phyloP scores from a whole-genome alignment of 495 filamentous ascomycete species.

The Aspergillus sparsus region DNA sequence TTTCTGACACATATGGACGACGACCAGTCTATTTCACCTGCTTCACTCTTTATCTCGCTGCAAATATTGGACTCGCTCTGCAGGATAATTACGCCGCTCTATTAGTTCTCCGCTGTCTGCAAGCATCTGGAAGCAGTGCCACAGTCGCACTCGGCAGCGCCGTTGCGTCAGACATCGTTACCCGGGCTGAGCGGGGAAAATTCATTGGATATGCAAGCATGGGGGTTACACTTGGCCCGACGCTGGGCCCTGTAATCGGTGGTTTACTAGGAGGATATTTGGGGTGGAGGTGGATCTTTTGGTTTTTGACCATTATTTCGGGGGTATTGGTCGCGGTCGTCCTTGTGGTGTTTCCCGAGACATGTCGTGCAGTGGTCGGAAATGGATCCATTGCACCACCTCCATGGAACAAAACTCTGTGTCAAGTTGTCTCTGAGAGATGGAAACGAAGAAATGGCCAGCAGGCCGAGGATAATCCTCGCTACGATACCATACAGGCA shows the following conservation, averaged over 20 bases:
- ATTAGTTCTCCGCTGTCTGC: slow-evolving; percentile 51
- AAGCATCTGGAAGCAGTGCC: slow-evolving; percentile 49
- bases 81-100: slow-evolving; percentile 48
- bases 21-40: slow-evolving; percentile 46
- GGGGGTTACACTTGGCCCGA: slow-evolving; percentile 44
- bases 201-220: slow-evolving; percentile 42
- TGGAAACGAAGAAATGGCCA: slow-evolving; percentile 15
- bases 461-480: background rate
- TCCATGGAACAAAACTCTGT: slow-evolving; percentile 40
- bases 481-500: slow-evolving; percentile 20
- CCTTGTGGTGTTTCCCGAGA: slow-evolving; percentile 43
- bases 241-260: slow-evolving; percentile 64
- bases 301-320: slow-evolving; percentile 66
- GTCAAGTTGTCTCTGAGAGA: slow-evolving; percentile 22
- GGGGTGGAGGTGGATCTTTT: slow-evolving; percentile 73
- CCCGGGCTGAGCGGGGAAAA: slow-evolving; percentile 46
- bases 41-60: slow-evolving; percentile 46
- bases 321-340: slow-evolving; percentile 36
- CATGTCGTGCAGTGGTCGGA: slow-evolving; percentile 48
- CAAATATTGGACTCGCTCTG: slow-evolving; percentile 51
- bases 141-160: slow-evolving; percentile 44
- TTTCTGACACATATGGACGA: slow-evolving; percentile 51
- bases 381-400: slow-evolving; percentile 46
- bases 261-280: slow-evolving; percentile 64
- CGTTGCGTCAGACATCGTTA: slow-evolving; percentile 45